Conservation (phyloP, 2,329 filamentous ascomycete genomes). For the Alternaria arborescens region DNA sequence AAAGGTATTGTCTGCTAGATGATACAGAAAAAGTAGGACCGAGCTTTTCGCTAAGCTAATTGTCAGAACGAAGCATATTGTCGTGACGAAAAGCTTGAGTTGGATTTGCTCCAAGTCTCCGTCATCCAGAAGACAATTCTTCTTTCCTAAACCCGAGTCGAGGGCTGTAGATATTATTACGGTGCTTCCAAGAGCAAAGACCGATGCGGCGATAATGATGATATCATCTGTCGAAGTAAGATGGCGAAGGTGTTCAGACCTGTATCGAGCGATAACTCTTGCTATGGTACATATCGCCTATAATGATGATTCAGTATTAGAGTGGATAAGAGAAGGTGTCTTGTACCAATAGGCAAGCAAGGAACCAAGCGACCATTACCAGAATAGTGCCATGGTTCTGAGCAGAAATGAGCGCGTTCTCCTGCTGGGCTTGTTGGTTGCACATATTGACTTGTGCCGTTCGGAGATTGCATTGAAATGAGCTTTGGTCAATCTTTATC, state of each 20-base stretch:
- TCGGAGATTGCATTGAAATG: conserved; percentile 32
- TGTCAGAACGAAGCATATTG: conserved; percentile 33
- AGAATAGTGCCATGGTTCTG: conserved; percentile 38
- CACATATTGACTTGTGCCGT: conserved; percentile 23
- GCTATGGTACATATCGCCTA: conserved; percentile 31
- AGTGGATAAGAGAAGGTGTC: background rate
- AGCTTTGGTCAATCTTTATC: conserved; percentile 27
- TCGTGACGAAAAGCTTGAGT: conserved; percentile 32
- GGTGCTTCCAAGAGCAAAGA: conserved; percentile 35
- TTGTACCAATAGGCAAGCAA: conserved; percentile 35
- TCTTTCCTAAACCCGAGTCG: conserved; percentile 30
- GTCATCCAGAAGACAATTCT: conserved; percentile 19
- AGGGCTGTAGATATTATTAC: conserved; percentile 33
- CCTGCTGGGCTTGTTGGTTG: conserved; percentile 15
- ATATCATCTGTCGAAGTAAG: conserved; percentile 30
- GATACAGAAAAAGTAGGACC: conserved; percentile 30
- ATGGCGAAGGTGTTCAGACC: conserved; percentile 17
- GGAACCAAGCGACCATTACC: conserved; percentile 38
- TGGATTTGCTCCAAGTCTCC: conserved; percentile 21
- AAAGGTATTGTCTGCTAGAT: conserved; percentile 22
- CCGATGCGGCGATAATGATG: conserved; percentile 27
- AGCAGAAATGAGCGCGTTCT: conserved; percentile 32
- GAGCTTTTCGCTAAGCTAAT: conserved; percentile 37
- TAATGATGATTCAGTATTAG: conserved; percentile 8
- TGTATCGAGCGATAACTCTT: conserved; percentile 29